Conservation (phyloP, 768 basidiomycete species). For the Mycena crocata region DNA sequence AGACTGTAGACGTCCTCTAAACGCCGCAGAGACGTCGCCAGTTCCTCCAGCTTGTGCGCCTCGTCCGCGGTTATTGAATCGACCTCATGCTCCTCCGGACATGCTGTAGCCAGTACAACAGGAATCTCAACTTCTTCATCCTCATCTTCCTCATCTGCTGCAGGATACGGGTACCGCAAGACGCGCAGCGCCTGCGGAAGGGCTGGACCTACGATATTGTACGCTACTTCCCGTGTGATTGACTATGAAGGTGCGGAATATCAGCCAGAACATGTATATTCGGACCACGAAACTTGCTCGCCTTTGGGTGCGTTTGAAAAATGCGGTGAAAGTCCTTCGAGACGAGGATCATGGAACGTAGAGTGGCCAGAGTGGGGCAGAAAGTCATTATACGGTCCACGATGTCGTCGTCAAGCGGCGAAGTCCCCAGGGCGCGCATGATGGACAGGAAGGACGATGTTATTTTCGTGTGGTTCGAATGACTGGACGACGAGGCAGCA, state of each 20-base stretch:
- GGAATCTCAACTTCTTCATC: background rate
- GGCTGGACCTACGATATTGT: constrained; percentile 39
- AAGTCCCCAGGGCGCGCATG: too few relatives aligned
- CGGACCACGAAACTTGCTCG: background rate
- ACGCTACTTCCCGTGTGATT: constrained; percentile 38
- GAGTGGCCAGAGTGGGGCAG: constrained; percentile 35
- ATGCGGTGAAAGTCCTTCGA: constrained; percentile 39
- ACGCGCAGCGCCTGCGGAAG: constrained; percentile 40
- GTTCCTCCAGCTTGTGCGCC: constrained; percentile 5
- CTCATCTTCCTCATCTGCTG: background rate
- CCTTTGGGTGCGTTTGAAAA: constrained; percentile 36
- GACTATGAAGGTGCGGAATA: constrained; percentile 15
- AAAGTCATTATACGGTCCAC: constrained; percentile 39
- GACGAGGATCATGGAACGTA: constrained; percentile 32
- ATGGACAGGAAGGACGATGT: too few relatives aligned
- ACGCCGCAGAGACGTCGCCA: constrained; percentile 6
- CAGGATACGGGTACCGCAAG: constrained; percentile 21
- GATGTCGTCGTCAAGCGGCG: constrained; percentile 39
- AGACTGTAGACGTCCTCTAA: constrained; percentile 40
- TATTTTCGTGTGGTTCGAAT: too few relatives aligned
- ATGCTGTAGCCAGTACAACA: background rate
- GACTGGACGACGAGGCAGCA: too few relatives aligned
- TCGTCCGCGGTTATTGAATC: constrained; percentile 11
- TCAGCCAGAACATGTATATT: background rate
- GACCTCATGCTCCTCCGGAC: constrained; percentile 9